Base-by-base conservation (phyloP, 305 asterid genomes). In the Lippia alba region DNA sequence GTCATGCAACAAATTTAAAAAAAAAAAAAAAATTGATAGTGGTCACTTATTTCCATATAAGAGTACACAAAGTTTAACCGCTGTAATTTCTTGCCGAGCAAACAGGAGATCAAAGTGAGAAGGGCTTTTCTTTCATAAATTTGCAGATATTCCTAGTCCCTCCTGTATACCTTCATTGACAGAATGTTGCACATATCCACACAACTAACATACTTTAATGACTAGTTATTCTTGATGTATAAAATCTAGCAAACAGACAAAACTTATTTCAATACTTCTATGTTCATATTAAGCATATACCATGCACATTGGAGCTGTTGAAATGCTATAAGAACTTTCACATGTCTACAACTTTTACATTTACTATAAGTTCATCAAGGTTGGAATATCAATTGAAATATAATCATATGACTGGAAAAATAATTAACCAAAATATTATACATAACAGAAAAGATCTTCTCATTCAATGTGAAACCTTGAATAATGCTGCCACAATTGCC, bases 401-500 rank as follows among this genome's bases (percentile, higher is more conserved):
- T 16, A 20, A 61, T 53, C 59, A 30, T 54, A 56, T 53, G 63
- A 56, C 30, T 24, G 57, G 19, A 56, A 70, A 56, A 55, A 51
- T 34, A 30, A 62, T 51, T 44, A 62, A 55, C 46, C 17, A 24
- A 45, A 71, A 61, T 30, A 39, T 9, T 6, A 69, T 12, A n/a
- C 50, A 30, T 8, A 50, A 67, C 5, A 18, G 39, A 67, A 70
- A 71, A 48, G 32, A 72, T 44, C 16, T 59, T 64, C 33, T 73
- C 56, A 55, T 46, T 64, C 41, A 49, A 55, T 69, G 58, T 40
- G 76, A 72, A 81, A 93, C 97, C 98, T 87, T 87, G 82, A 79
- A 79, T 74, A 93, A 54, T 66, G 96, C 87, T 58, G 82, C 88
- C 73, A 86, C 72, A 67, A 93, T 61, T 24, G 78, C 77, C 82